These are phyloP conservation scores for Xylaria longipes DNA, from an alignment of 495 filamentous ascomycete genomes.

Conservation along the genomic window DNA sequence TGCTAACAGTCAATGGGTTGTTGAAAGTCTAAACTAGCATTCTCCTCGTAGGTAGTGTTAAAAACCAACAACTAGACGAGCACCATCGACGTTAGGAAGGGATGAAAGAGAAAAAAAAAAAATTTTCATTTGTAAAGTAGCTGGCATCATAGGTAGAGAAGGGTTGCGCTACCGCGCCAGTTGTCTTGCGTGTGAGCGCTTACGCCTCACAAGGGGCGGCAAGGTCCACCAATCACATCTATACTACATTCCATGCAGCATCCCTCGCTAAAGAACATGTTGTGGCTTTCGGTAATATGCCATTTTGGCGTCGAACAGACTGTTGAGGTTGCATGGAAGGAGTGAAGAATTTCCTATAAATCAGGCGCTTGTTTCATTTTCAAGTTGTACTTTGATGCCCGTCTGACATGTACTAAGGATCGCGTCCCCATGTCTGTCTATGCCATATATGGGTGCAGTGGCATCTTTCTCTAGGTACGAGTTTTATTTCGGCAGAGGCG, in stretches of 20 bases:
- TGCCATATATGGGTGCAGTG: neutral
- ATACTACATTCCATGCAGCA: neutral
- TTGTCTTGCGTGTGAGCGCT: slow-evolving; percentile 3
- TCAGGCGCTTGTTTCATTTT: neutral
- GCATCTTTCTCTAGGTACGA: neutral
- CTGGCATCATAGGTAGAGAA: neutral
- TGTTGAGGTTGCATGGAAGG: slow-evolving; percentile 5
- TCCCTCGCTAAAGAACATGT: neutral
- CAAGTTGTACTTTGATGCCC: neutral
- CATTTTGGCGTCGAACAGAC: neutral
- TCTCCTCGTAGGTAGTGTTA: neutral
- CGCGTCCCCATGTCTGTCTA: neutral
- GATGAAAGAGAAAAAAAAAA: neutral
- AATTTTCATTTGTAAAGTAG: neutral
- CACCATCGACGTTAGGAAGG: neutral
- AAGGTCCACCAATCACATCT: slow-evolving; percentile 15
- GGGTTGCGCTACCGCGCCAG: slow-evolving; percentile 2
- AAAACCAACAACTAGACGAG: neutral
- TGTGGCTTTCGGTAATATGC: slow-evolving; percentile 4
- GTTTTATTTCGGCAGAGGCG: neutral
- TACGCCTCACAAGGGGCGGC: slow-evolving; percentile 18
- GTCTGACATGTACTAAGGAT: neutral
- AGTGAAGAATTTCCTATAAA: slow-evolving; percentile 2
- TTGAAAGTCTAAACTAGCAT: neutral
- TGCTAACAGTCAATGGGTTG: neutral